Evolutionary conservation across 768 basidiomycete genomes (phyloP).

Genomic region (Lactarius quietus): DNA sequence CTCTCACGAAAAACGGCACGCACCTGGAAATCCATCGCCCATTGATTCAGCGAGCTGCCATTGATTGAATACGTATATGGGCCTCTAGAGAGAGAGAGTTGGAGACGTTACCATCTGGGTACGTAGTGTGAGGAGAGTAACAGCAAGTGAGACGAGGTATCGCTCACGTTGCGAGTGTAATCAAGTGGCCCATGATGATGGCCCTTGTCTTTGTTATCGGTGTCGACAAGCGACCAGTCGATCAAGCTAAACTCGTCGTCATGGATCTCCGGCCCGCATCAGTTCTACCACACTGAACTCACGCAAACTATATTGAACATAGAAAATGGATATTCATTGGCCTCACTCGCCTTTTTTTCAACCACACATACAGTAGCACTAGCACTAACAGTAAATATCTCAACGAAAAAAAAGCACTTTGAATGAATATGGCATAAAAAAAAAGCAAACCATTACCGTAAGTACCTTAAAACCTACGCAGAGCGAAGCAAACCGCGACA

Average conservation of each 20-base stretch:
- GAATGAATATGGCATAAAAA: background rate
- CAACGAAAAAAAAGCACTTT: background rate
- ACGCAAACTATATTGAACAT: too few species aligned
- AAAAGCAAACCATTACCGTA: background rate
- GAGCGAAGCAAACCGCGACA: too few species aligned
- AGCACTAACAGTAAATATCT: background rate
- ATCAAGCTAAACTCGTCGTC: background rate
- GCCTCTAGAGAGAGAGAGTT: slow-evolving; percentile 19
- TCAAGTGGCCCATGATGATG: slow-evolving; percentile 74
- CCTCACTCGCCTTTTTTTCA: background rate
- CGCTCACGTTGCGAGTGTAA: slow-evolving; percentile 79
- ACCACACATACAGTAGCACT: background rate
- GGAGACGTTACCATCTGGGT: slow-evolving; percentile 17
- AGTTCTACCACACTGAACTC: too few species aligned
- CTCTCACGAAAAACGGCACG: slow-evolving; percentile 28
- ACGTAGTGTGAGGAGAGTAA: background rate
- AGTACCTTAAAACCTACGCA: slow-evolving; percentile 8
- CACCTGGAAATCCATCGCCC: slow-evolving; percentile 94
- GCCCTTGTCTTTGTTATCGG: background rate
- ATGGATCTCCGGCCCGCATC: background rate
- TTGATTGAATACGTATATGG: background rate
- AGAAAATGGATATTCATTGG: too few species aligned
- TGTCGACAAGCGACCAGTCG: background rate
- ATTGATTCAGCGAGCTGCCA: slow-evolving; percentile 87
- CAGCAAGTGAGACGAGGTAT: slow-evolving; percentile 29